Evolutionary conservation across 1,139 yeast genomes (phyloP), one percentile per base, ranked within the genome.

Genomic region (Dujonia santamariae): DNA sequence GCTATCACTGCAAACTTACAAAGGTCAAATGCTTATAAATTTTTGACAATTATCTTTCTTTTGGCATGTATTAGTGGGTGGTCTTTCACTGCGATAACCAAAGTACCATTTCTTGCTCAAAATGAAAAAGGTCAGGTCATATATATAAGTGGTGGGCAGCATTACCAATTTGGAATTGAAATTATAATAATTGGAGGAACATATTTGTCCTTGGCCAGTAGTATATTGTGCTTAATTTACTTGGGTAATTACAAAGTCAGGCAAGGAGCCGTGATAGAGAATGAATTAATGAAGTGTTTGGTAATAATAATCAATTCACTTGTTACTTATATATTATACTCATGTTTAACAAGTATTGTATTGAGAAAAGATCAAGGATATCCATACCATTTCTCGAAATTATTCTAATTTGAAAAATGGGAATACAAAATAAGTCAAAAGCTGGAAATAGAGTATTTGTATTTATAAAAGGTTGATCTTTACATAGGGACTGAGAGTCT

Each of bases 81-180:
- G 44, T 80, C 76, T 56, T 84, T 78, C 49, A 72, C 84, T 1
- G 56, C 72, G 19, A 78, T 79, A 37, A 66, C 77, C 43, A 68
- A 68, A 2, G 75, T 78, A 1, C 87, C 90, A 3, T 77, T 84
- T 36, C 46, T 83, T n/a, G 78, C 83, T 2, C 63, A 62, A 36
- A 61, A 67, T 45, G 72, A 70, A 7, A 44, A 67, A 1, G 73
- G 75, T 5, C 56, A 62, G 5, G 55, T 76, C 25, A 67, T 81
- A 53, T 67, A 63, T 44, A 73, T 79, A 33, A 72, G 84, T 43
- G 86, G 86, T 5, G 86, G 85, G 1, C 54, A 59, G 6, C 74
- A 70, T 38, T 78, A 77, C 61, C 92, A 83, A 53, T 78, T 82
- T 54, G 92, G 92, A 1, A 56, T 74, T 4, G 94, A 84, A 51